Evolutionary conservation across 2,329 filamentous ascomycete species (phyloP), one percentile per base, ranked within the genome.

Genomic region (Claviceps purpurea): DNA sequence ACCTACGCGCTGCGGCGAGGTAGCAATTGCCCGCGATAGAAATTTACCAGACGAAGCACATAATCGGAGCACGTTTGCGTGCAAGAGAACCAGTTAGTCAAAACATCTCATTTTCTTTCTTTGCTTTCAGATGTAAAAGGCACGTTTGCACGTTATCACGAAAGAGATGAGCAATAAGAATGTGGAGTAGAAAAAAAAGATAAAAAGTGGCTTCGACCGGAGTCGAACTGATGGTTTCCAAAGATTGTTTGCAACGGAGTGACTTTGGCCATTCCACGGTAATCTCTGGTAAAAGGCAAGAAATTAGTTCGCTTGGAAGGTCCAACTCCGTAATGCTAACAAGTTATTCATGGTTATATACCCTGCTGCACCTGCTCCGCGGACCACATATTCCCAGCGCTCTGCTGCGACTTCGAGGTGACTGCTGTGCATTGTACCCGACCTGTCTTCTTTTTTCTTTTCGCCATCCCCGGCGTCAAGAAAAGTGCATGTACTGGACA

Each of bases 261-360:
- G 6, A 49, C 1, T 51, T 55, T 55, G 54, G 54, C 54, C 51
- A 53, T 55, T 55, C 54, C 54, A 55, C 54, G 54, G 54, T 53
- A 55, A 55, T 55, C 54, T 55, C 54, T 55, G 54, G 54, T 55
- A 55, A 55, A 55, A 55, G 54, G 54, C 54, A 55, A 55, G 54
- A 55, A 53, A 55, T 55, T 55, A 53, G 51, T 55, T 6, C 54
- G 54, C 46, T 47, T 55, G 54, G 54, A 55, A 55, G 54, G 54
- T 55, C 54, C 51, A 55, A 55, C 54, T 55, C 54, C 54, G 11
- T 26, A 11, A 16, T 5, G 3, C 4, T 2, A 3, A 2, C 0
- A 11, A 34, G n/a, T 41, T 41, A n/a, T 41, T 20, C 3, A 3
- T 18, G 16, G 0, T 18, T 41, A 41, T 41, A 41, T n/a, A n/a